A percentile compares a stretch with the other conserved stretches of the same genome.
Evolutionary conservation across 2,329 filamentous ascomycete genomes (phyloP).

Genomic region (Coleophoma eucalyptorum): DNA sequence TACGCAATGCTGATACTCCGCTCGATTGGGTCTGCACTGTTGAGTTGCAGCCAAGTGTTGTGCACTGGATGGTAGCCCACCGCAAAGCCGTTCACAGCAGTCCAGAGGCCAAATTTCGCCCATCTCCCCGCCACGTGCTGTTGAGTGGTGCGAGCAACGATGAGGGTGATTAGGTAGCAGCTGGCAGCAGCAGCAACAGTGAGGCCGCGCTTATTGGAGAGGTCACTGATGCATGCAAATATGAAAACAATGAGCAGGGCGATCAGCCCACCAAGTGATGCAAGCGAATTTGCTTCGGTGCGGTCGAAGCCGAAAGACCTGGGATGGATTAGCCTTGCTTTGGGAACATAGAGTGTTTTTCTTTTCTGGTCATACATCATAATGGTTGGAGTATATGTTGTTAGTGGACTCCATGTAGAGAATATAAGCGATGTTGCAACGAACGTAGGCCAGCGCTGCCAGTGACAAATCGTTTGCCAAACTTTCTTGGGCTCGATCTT

Average conservation of each 20-base stretch:
- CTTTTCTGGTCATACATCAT: slow-evolving; percentile 1
- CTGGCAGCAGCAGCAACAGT: slow-evolving; percentile 28
- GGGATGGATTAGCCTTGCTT: too few species aligned
- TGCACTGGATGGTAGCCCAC: slow-evolving; percentile 21
- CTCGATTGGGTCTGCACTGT: slow-evolving; percentile 18
- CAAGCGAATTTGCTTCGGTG: slow-evolving; percentile 24
- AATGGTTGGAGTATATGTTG: slow-evolving; percentile 27
- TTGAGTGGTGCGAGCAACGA: slow-evolving; percentile 24
- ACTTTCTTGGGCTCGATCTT: slow-evolving; percentile 24
- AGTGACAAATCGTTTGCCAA: slow-evolving; percentile 12
- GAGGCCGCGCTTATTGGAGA: slow-evolving; percentile 28
- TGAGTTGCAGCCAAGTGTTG: slow-evolving; percentile 18
- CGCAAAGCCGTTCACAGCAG: slow-evolving; percentile 17
- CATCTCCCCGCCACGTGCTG: slow-evolving; percentile 9
- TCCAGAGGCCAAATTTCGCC: slow-evolving; percentile 4
- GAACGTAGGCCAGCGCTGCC: slow-evolving; percentile 23
- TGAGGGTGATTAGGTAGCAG: slow-evolving; percentile 34
- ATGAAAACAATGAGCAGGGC: slow-evolving; percentile 9
- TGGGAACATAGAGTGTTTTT: too few species aligned
- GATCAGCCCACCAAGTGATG: slow-evolving; percentile 17
- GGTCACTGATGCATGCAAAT: slow-evolving; percentile 21
- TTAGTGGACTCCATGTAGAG: slow-evolving; percentile 17
- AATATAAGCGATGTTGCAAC: slow-evolving; percentile 15
- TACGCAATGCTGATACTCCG: slow-evolving; percentile 25
- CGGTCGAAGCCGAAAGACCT: slow-evolving; percentile 17